These are phyloP conservation scores for Colletotrichum chlorophyti DNA, from an alignment of 2,329 filamentous ascomycete genomes.

Conservation along the genomic window DNA sequence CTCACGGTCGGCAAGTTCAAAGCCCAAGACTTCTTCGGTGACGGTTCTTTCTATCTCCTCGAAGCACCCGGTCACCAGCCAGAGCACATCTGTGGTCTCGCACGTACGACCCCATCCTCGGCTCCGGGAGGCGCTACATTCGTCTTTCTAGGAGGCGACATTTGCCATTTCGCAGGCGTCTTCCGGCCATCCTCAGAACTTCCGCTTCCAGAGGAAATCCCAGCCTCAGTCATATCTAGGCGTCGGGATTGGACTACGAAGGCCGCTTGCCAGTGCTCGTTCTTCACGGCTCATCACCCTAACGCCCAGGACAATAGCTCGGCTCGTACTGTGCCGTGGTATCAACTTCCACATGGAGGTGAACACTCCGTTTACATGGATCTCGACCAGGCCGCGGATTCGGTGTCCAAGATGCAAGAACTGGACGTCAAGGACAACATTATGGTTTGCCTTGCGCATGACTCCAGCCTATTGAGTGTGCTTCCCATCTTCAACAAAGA, in stretches of 20 bases:
- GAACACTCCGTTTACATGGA: conserved; percentile 20
- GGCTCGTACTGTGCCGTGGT: conserved; percentile 6
- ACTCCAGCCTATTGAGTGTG: conserved; percentile 14
- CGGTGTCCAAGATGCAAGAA: conserved; percentile 23
- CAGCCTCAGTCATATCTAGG: not conserved
- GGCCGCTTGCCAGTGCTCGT: conserved; percentile 10
- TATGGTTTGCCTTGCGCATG: conserved; percentile 25
- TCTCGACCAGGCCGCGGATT: not conserved
- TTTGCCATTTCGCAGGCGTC: conserved; percentile 28
- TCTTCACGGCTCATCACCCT: conserved; percentile 21
- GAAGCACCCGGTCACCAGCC: conserved; percentile 36
- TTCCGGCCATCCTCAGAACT: conserved; percentile 9
- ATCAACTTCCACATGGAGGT: not conserved
- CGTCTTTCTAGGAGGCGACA: conserved; percentile 33
- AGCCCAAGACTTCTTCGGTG: conserved; percentile 49
- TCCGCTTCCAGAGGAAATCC: conserved; percentile 10
- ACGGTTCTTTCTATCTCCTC: conserved; percentile 49
- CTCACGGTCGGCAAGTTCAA: conserved; percentile 41
- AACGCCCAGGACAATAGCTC: not conserved
- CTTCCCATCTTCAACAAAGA: conserved; percentile 22
- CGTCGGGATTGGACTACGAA: conserved; percentile 5
- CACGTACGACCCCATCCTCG: conserved; percentile 26
- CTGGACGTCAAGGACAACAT: conserved; percentile 19
- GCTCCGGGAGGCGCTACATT: conserved; percentile 25
- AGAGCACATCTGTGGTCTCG: conserved; percentile 32